phyloP scores from a whole-genome alignment of 2,329 filamentous ascomycete genomes.

The Coniochaeta prunicola region DNA sequence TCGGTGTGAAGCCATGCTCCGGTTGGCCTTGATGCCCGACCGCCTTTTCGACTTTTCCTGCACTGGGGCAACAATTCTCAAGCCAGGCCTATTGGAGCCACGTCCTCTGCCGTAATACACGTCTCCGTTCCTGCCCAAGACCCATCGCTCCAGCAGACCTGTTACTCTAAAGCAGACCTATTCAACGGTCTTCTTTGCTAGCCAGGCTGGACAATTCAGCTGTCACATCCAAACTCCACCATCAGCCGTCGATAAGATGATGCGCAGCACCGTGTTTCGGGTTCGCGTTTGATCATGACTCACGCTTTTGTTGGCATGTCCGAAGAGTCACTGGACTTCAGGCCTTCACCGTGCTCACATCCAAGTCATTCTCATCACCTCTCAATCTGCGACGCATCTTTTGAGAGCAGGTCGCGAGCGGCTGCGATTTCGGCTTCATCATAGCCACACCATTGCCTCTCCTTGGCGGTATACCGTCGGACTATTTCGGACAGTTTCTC shows the following conservation, averaged over 20 bases:
- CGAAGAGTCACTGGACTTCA: constrained; percentile 17
- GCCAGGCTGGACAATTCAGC: neutral
- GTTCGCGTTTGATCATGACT: constrained; percentile 6
- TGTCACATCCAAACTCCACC: neutral
- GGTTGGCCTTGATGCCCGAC: neutral
- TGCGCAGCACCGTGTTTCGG: neutral
- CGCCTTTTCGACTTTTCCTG: constrained; percentile 1
- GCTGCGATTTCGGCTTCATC: constrained; percentile 64
- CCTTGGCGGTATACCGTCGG: constrained; percentile 49
- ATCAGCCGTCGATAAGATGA: neutral
- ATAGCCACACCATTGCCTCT: constrained; percentile 67
- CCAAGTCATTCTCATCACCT: constrained; percentile 26
- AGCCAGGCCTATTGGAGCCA: constrained; percentile 26
- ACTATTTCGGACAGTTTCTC: constrained; percentile 72
- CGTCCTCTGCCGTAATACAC: constrained; percentile 20
- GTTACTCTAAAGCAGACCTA: constrained; percentile 17
- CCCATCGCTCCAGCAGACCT: neutral
- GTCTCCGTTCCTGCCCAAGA: constrained; percentile 9
- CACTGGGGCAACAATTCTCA: constrained; percentile 11
- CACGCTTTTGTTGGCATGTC: constrained; percentile 15
- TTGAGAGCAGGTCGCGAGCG: constrained; percentile 58
- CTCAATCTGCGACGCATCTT: constrained; percentile 35
- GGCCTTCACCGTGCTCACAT: constrained; percentile 4
- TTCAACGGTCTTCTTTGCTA: neutral
- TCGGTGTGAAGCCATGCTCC: neutral